Evolutionary conservation across 2,329 filamentous ascomycete genomes (phyloP), one percentile per base, ranked within the genome.

Genomic region (Endocalyx cinctus): DNA sequence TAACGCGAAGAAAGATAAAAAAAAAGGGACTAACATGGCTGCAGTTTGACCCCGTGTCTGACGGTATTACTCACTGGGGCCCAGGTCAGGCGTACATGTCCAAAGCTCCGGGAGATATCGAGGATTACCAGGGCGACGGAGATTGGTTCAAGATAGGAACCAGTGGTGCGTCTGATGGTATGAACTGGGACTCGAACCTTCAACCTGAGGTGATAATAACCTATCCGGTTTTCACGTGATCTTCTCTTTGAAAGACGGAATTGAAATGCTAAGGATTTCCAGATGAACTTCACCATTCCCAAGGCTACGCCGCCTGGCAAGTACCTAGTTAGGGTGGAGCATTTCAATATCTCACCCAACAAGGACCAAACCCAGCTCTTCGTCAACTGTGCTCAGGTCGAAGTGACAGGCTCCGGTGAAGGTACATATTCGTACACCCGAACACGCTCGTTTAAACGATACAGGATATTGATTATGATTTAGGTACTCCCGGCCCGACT

Each of bases 221-320:
- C 15, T 34, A 22, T 17, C 32, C 16, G 10, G 23, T 10, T 13
- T 15, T 16, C 25, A 17, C 15, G n/a, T n/a, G n/a, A n/a, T n/a
- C n/a, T n/a, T n/a, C 12, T 29, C 25, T 5, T 8, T 17, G 11
- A 14, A 8, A 15, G 13, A 16, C 14, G 8, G 17, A 29, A 27
- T n/a, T 4, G 17, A 18, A 19, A 35, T 17, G 26, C 18, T 31
- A 25, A 30, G 15, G 13, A 5, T 31, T 35, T 22, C 27, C 14
- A 35, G 33, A 8, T 29, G 12, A 35, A 35, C 27, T 35, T 35
- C 23, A 35, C 33, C 20, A 35, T 35, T 22, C 36, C 36, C 23
- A 27, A 31, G 16, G 25, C 36, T 6, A 38, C 36, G 14, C 36
- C 36, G 14, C 31, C 36, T 10, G 36, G 36, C 7, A 30, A 38